Evolutionary conservation across 176 grass and related monocot genomes (phyloP).

Genomic region (Lolium rigidum): DNA sequence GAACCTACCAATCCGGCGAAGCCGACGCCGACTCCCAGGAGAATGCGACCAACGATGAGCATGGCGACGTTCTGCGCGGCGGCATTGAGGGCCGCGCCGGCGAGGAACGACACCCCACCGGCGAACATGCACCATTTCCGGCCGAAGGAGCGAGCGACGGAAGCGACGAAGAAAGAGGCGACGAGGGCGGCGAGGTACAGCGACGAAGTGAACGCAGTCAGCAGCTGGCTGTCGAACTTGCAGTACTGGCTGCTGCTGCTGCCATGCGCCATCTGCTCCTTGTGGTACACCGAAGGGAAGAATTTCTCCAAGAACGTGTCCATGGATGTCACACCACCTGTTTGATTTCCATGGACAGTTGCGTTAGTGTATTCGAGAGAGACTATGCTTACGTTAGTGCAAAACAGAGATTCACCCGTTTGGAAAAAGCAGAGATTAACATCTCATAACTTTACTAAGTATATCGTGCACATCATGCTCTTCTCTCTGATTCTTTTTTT

Average conservation of each 20-base stretch:
- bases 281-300: constrained; percentile 42
- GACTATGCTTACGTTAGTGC: too few relatives aligned
- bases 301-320: constrained; percentile 42
- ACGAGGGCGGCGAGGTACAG: constrained; percentile 49
- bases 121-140: constrained; percentile 40
- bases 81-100: constrained; percentile 44
- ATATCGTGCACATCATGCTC: background rate
- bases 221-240: constrained; percentile 47
- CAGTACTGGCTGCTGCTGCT: constrained; percentile 25
- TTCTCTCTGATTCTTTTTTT: background rate
- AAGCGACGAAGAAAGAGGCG: constrained; percentile 27
- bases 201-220: constrained; percentile 55
- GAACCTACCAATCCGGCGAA: constrained; percentile 31
- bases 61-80: constrained; percentile 31
- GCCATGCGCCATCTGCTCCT: constrained; percentile 5
- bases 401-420: too few relatives aligned
- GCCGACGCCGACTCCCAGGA: constrained; percentile 35
- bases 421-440: too few relatives aligned
- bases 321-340: constrained; percentile 56
- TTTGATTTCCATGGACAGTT: background rate
- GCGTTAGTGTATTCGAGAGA: too few relatives aligned
- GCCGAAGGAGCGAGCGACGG: constrained; percentile 32
- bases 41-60: constrained; percentile 50
- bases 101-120: constrained; percentile 54
- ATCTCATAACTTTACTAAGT: too few relatives aligned